Percentiles rank a stretch among this genome's conserved stretches.
These are phyloP conservation scores for Hanseniaspora thailandica DNA, from an alignment of 805 yeast genomes.

Conservation along the genomic window DNA sequence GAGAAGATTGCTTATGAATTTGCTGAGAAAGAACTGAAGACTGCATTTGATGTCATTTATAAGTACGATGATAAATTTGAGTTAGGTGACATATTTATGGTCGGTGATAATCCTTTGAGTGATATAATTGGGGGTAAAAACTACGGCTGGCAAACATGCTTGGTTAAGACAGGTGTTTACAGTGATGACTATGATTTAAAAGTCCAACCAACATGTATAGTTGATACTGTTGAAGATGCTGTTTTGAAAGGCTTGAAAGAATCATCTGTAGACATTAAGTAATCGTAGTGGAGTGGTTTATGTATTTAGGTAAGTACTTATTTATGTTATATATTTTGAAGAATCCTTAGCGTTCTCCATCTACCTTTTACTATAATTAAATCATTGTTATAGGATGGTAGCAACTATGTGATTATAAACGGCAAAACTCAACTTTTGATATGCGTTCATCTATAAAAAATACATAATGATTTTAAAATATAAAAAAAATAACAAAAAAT, in stretches of 20 bases:
- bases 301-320: no score
- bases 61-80: slow-evolving; percentile 22
- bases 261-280: background rate
- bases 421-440: no score
- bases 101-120: slow-evolving; percentile 91
- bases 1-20: slow-evolving; percentile 65
- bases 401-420: no score
- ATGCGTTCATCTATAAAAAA: no score
- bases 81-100: slow-evolving; percentile 61
- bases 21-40: slow-evolving; percentile 54
- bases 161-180: slow-evolving; percentile 83
- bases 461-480: no score
- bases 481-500: no score
- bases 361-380: no score
- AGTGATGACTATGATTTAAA: slow-evolving; percentile 39
- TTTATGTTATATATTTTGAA: no score
- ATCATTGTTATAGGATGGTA: no score
- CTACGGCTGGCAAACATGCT: slow-evolving; percentile 79
- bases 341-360: no score
- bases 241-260: slow-evolving; percentile 24
- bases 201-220: slow-evolving; percentile 39
- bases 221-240: slow-evolving; percentile 42
- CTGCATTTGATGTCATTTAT: background rate
- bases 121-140: slow-evolving; percentile 83
- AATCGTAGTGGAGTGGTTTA: no score